Evolutionary conservation across 179 eudicot species (phyloP).

Genomic region (Heliamphora pulchella): DNA sequence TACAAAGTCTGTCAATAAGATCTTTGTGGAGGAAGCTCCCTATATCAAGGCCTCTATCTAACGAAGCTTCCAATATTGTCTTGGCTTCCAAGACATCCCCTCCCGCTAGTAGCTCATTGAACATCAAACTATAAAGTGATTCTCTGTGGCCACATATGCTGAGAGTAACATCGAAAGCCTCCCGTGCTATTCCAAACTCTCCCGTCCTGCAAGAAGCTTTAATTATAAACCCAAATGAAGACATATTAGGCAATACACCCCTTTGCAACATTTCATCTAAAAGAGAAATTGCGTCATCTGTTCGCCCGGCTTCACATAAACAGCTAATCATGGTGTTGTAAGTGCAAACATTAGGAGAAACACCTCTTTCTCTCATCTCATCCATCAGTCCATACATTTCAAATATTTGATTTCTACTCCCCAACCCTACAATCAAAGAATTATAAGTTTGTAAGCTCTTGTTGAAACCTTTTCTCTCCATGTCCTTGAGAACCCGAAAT

Average conservation of each 20-base stretch:
- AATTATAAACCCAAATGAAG: constrained; percentile 53
- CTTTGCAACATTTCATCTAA: constrained; percentile 69
- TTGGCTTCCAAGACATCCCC: constrained; percentile 70
- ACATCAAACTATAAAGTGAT: constrained; percentile 57
- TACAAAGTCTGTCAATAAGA: constrained; percentile 55
- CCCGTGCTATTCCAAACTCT: constrained; percentile 77
- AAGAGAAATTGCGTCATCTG: constrained; percentile 67
- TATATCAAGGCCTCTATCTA: constrained; percentile 54
- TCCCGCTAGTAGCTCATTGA: constrained; percentile 70
- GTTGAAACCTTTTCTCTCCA: constrained; percentile 76
- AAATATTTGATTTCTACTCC: constrained; percentile 60
- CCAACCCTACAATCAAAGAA: constrained; percentile 65
- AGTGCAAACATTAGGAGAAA: constrained; percentile 59
- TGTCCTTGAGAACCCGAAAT: constrained; percentile 91
- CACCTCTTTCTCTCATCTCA: constrained; percentile 84
- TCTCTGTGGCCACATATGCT: constrained; percentile 61
- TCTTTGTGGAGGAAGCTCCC: constrained; percentile 63
- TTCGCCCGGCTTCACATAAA: constrained; percentile 60
- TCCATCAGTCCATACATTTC: constrained; percentile 84
- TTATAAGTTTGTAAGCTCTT: constrained; percentile 79
- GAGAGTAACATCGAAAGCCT: constrained; percentile 63
- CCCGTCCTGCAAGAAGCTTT: constrained; percentile 74
- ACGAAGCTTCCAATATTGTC: constrained; percentile 50
- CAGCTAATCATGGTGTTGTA: constrained; percentile 57
- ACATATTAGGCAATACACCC: constrained; percentile 56